A percentile compares a stretch with the other conserved stretches of the same genome.
phyloP scores from a whole-genome alignment of 1,284 basidiomycete species.

The Ustanciosporium gigantosporum region DNA sequence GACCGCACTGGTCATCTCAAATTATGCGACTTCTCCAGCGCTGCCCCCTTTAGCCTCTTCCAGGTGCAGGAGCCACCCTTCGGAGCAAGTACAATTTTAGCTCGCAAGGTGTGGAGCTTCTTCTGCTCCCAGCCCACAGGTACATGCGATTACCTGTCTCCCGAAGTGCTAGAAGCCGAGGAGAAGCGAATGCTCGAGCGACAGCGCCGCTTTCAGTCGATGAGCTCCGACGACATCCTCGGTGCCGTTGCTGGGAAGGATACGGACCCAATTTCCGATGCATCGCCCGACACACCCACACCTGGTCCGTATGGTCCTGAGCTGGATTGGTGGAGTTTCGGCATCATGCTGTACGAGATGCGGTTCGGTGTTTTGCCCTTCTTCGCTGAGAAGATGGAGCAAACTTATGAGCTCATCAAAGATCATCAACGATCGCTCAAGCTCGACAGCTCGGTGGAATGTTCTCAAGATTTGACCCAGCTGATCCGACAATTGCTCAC shows the following conservation, averaged over 20 bases:
- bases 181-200: slow-evolving; percentile 41
- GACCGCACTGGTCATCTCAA: slow-evolving; percentile 54
- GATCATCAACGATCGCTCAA: slow-evolving; percentile 40
- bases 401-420: slow-evolving; percentile 55
- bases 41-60: slow-evolving; percentile 55
- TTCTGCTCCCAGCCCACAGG: slow-evolving; percentile 54
- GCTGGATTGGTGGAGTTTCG: slow-evolving; percentile 60
- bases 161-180: slow-evolving; percentile 55
- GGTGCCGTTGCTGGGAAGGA: slow-evolving; percentile 12
- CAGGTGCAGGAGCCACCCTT: not conserved
- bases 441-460: slow-evolving; percentile 21
- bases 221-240: slow-evolving; percentile 19
- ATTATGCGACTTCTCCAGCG: slow-evolving; percentile 59
- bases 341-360: slow-evolving; percentile 59
- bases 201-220: slow-evolving; percentile 17
- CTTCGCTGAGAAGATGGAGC: slow-evolving; percentile 50
- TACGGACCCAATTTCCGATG: not conserved
- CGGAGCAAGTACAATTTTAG: not conserved
- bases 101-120: slow-evolving; percentile 48
- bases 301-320: slow-evolving; percentile 57
- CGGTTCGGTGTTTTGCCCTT: slow-evolving; percentile 53
- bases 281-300: slow-evolving; percentile 4
- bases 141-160: slow-evolving; percentile 59
- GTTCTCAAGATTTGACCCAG: slow-evolving; percentile 17
- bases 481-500: slow-evolving; percentile 43